A percentile compares a stretch with the other conserved stretches of the same genome.
Conservation (phyloP, 2,329 filamentous ascomycete species). For the Biscogniauxia mediterranea region DNA sequence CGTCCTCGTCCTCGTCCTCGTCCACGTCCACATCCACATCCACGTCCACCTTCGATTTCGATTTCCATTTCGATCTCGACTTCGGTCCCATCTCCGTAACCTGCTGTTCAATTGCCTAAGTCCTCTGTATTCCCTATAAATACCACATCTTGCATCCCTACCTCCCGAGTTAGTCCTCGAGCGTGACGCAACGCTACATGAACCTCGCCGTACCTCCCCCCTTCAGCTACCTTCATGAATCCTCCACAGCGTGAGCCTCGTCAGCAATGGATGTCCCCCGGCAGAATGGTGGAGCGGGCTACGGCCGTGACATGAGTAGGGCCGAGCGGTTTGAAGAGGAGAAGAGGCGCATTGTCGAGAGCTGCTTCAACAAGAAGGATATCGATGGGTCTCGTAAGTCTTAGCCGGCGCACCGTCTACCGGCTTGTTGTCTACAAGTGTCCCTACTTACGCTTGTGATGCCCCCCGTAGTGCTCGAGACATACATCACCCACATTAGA, state of each 20-base stretch:
- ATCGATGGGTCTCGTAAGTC: conserved; percentile 77
- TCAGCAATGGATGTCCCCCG: conserved; percentile 29
- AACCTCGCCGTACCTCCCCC: conserved; percentile 22
- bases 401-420: conserved; percentile 46
- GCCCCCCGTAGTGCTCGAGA: conserved; percentile 66
- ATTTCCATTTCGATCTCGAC: background rate
- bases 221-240: conserved; percentile 31
- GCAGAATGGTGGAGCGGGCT: conserved; percentile 33
- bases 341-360: conserved; percentile 90
- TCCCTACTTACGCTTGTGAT: conserved; percentile 6
- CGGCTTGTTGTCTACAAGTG: background rate
- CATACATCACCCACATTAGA: conserved; percentile 95
- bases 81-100: background rate
- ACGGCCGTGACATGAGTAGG: conserved; percentile 39
- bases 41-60: no score
- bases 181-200: conserved; percentile 26
- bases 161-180: background rate
- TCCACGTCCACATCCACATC: no score
- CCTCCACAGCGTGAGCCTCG: conserved; percentile 9
- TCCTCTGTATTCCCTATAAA: background rate
- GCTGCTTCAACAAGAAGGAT: conserved; percentile 90
- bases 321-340: conserved; percentile 96
- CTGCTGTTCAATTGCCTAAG: background rate
- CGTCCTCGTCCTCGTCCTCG: background rate
- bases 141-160: background rate